Evolutionary conservation across 441 rosid species (phyloP), one percentile per base, ranked within the genome.

Genomic region (Pelargonium fulgidum): DNA sequence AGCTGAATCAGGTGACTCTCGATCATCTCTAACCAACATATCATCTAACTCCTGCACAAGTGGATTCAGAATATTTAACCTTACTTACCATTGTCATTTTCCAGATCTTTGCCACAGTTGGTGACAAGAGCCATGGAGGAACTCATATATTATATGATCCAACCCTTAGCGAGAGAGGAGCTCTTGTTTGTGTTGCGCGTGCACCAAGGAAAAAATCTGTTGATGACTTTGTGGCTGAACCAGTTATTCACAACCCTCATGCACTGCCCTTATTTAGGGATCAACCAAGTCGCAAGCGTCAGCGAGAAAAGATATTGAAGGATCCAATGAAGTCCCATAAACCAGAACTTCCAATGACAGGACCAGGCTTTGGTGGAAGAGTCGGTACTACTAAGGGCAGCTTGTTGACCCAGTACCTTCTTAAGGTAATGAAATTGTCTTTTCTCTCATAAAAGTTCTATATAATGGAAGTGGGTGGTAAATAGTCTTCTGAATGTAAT

Each of bases 331-430:
- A 86, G 83, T 83, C 99, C 54, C 99, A 92, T 72, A 94, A 87
- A 73, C 99, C 99, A 29, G 97, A 94, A 78, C 76, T 92, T 67
- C 97, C 99, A 29, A 92, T 94, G 65, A 85, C 84, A 2, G 97
- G 99, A 74, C 97, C 99, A 61, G 99, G 99, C 56, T 77, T 77
- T 74, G 99, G 99, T 64, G 99, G 97, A 75, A 89, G 99, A 84
- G 85, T 92, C 68, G 99, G 99, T 67, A 52, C 86, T 63, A 94
- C 85, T 75, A 87, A 89, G 76, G 96, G 99, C 79, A 82, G 99
- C 84, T 80, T 94, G 71, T 77, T 94, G 80, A 94, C 97, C 44
- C 99, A 94, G 68, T 94, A 92, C 81, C 97, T 94, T 71, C 89
- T 94, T 24, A 94, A 92, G 97, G 96, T 89, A 78, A 74, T 48